Evolutionary conservation across 78 protist genomes (phyloP), one percentile per base, ranked within the genome.

Genomic region (Dictyostelium capitatum): DNA sequence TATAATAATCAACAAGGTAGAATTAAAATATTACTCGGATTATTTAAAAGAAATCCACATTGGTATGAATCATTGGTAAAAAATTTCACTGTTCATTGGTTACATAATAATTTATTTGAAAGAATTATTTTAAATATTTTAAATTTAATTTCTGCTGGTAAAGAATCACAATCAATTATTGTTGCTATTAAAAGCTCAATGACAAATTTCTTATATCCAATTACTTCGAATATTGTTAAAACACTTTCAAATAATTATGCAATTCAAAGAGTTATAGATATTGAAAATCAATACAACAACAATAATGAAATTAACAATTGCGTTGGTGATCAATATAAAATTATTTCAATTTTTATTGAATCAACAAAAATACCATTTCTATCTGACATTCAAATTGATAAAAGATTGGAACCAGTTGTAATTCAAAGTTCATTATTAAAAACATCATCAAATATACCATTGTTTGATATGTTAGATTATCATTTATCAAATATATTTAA

Each of bases 141-240:
- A 11, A 25, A 54, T 25, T 32, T 74, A 47, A 46, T 84, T 37
- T 23, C 57, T 51, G 15, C 23, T 56, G 91, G 91, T 4, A 74
- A 72, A 32, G 28, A 20, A 12, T 28, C 57, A 12, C 72, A 57
- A 0, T 59, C 91, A 20, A 54, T 84, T 23, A 9, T 84, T 1
- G 91, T 74, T 5, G 15, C 91, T 4, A 84, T 84, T 47, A 84
- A 74, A 23, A 74, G 48, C 41, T 84, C 81, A 25, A 20, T 84
- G 56, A 30, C 9, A 4, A 54, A 62, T 15, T 73, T 46, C 15
- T 1, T 84, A 0, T 84, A 74, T 28, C 91, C 91, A 47, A 48
- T 25, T 11, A 25, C 50, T 10, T 48, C 64, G 8, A 46, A 74
- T n/a, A 48, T 84, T n/a, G 37, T 84, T 50, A 74, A 84, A 56